These are phyloP conservation scores for Fraxinus angustifolia DNA, from an alignment of 305 asterid species.

Conservation along the genomic window DNA sequence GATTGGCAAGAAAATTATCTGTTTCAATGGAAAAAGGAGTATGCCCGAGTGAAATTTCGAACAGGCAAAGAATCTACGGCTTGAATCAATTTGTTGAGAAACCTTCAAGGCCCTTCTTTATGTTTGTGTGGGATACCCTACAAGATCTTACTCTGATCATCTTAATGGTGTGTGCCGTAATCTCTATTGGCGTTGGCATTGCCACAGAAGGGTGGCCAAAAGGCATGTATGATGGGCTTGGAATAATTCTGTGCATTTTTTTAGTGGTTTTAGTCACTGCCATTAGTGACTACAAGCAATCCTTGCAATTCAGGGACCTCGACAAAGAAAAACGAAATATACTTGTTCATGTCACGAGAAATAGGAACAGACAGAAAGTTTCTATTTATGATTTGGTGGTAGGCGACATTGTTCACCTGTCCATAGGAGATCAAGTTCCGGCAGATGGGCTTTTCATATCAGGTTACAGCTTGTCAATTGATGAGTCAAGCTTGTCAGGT, in stretches of 20 bases:
- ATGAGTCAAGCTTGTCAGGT: constrained; percentile 82
- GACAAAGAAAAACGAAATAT: constrained; percentile 69
- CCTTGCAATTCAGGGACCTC: constrained; percentile 70
- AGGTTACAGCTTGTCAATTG: constrained; percentile 62
- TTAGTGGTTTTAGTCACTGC: constrained; percentile 76
- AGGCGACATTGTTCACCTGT: constrained; percentile 68
- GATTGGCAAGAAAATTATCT: constrained; percentile 45
- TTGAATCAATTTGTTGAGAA: constrained; percentile 54
- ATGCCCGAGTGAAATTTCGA: constrained; percentile 35
- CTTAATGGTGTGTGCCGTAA: constrained; percentile 65
- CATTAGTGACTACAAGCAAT: constrained; percentile 69
- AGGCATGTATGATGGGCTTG: constrained; percentile 74
- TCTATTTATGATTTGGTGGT: constrained; percentile 64
- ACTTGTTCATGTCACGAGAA: constrained; percentile 53
- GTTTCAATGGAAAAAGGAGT: constrained; percentile 57
- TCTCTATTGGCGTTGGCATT: constrained; percentile 67
- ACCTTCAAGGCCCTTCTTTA: constrained; percentile 63
- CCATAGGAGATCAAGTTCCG: constrained; percentile 77
- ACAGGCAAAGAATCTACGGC: constrained; percentile 51
- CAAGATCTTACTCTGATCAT: constrained; percentile 72
- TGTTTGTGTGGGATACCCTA: constrained; percentile 74
- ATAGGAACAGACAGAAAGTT: constrained; percentile 46
- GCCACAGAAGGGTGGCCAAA: constrained; percentile 84
- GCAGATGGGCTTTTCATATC: constrained; percentile 68
- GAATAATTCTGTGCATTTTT: constrained; percentile 57